Evolutionary conservation across 805 yeast species (phyloP), one percentile per base, ranked within the genome.

Genomic region (Yarrowia alimentaria): DNA sequence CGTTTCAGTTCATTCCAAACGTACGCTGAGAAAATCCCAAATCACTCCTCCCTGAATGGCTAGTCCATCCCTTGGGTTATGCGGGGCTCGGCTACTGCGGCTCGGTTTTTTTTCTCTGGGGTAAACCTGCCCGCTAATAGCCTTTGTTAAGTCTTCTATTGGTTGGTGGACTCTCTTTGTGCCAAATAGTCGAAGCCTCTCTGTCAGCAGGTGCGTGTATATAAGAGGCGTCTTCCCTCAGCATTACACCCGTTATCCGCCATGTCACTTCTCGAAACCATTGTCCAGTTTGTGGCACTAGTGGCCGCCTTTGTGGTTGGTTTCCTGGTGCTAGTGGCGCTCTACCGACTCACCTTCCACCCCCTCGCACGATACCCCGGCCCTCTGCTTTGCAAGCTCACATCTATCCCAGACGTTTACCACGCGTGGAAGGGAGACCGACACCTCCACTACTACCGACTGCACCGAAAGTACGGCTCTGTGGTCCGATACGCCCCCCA

Each of bases 361-460:
- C 56, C 56, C 13, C 42, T 52, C n/a, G 51, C 53, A 17, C 25
- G 24, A 13, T 53, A 47, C 40, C 56, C 56, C 10, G 56, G 56
- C 14, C 56, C 56, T n/a, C 51, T 53, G 3, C 18, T 54, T 17
- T 37, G 45, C 48, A 53, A 45, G 34, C 42, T 54, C 17, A 33
- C 52, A 6, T 51, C 51, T 5, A 30, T 54, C 10, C 55, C 55
- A 3, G 56, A 54, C 9, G 38, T 54, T 4, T 30, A 40, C 25
- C 56, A 54, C n/a, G 55, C 56, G 18, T 54, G 55, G 54, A 30
- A 42, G 34, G 56, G 56, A 9, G 56, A 54, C 29, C 34, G 56
- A 20, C 56, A 54, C 24, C 47, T 53, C 18, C 51, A 54, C 30
- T 38, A 53, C 37, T 43, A 43, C 22, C 50, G 25, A 19, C 50